Evolutionary conservation across 495 filamentous ascomycete genomes (phyloP), one percentile per base, ranked within the genome.

Genomic region (Tuber melanosporum): DNA sequence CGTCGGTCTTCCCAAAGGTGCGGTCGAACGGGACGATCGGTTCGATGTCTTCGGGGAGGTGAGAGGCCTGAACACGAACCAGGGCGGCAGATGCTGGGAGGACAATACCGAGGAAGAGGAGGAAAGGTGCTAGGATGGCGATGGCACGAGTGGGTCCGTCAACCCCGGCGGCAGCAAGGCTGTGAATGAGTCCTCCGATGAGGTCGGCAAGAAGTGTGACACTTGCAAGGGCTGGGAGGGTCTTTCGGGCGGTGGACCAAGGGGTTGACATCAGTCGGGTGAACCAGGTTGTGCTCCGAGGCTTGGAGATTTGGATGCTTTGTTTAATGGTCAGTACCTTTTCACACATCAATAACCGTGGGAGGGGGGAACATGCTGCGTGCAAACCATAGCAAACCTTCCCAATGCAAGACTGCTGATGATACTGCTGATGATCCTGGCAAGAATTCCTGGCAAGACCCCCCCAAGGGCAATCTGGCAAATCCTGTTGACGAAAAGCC

Each of bases 11-110:
- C 20, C 87, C 89, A 76, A 92, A 92, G 71, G 87, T 89, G 71
- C 91, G 89, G 85, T 94, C 92, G 73, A 93, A 93, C n/a, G 90
- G 89, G 70, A 94, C 90, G 76, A 94, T 92, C 5, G 89, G 87
- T 83, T 93, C 90, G 71, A 92, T 85, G 42, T 89, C 87, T 75
- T 92, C 91, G 0, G 91, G 86, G 0, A 94, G 88, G 83, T 92
- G 87, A 6, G 90, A 91, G 22, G 92, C 91, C 70, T 93, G 90
- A 39, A 93, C 88, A 74, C 92, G 91, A 76, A 89, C 86, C 57
- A 91, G 87, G 44, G 89, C 88, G 20, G 91, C 90, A 12, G 84
- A 84, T 19, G 89, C 89, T 9, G 92, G 92, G 76, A 93, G 84
- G 70, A 87, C 83, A 71, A 92, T 82, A 66, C 87, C 74, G 26